Base-by-base conservation (phyloP, 345 rosid species). In the Dimocarpus longan region DNA sequence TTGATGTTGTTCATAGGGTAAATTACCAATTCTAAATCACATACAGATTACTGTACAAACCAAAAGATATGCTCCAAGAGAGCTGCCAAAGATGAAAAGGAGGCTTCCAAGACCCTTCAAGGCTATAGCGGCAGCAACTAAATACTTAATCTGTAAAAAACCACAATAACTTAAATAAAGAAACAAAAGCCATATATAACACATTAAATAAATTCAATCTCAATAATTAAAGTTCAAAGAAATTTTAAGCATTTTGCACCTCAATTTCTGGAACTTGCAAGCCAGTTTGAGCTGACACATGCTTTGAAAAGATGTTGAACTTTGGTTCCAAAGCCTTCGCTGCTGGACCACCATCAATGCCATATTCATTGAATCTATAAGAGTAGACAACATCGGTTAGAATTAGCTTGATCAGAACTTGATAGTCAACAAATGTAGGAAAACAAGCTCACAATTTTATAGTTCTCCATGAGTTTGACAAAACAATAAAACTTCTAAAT, bases 1-100 rank as follows among this genome's bases (percentile, higher is more conserved):
- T 54, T 81, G 16, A 21, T 28, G 22, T 42, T 18, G 62, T 56
- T 68, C 59, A 50, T 40, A 16, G 1, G 12, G 57, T 24, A 44
- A 22, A 80, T 44, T 19, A 60, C 46, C 15, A 46, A 26, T 42
- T 28, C 39, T 62, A 79, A 42, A 56, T 10, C 62, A 13, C 10
- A 21, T 1, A 16, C 6, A 68, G 70, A 68, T 4, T 15, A 65
- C 10, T 13, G 46, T 67, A 78, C 87, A 6, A 73, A 93, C 97
- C 94, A 93, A 82, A 76, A 93, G 89, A 89, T 87, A 87, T 54
- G 96, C 93, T 59, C 97, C 97, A 32, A 91, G 44, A 4, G 90
- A 73, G 84, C 91, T 90, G 52, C 93, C 97, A 60, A 89, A 71
- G 79, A 91, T 83, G 75, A 93, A 93, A 62, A 91, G 80, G 64